Evolutionary conservation across 129 eudicot genomes (phyloP).

Genomic region (Solidago caesia): DNA sequence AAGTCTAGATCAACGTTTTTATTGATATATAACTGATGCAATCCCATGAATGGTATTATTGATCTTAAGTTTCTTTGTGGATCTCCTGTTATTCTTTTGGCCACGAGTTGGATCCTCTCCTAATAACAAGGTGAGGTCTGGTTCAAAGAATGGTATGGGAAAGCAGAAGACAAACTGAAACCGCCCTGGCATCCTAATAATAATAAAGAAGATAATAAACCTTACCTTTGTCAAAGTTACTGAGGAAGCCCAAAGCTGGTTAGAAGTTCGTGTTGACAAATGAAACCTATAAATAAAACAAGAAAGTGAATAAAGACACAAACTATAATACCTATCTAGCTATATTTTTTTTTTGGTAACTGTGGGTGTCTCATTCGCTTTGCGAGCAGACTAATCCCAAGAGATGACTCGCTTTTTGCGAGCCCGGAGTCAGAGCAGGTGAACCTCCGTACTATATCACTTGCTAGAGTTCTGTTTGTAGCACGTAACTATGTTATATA

Average conservation of each 20-base stretch:
- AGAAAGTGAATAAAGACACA: slow-evolving; percentile 5
- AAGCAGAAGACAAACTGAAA: too few species aligned
- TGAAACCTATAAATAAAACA: slow-evolving; percentile 61
- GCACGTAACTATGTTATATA: background rate
- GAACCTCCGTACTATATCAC: too few species aligned
- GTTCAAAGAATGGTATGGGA: background rate
- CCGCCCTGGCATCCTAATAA: background rate
- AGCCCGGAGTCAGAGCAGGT: too few species aligned
- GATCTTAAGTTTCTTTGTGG: background rate
- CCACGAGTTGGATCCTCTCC: too few species aligned
- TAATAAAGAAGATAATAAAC: background rate
- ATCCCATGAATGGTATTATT: background rate
- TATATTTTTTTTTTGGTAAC: too few species aligned
- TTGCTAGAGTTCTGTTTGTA: background rate
- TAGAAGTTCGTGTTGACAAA: slow-evolving; percentile 83
- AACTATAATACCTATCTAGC: background rate
- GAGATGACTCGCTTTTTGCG: too few species aligned
- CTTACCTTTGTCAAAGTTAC: slow-evolving; percentile 80
- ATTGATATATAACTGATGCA: background rate
- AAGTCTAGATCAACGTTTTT: background rate
- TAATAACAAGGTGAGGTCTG: too few species aligned
- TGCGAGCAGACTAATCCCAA: too few species aligned
- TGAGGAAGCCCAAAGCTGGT: slow-evolving; percentile 61
- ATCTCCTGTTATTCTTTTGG: too few species aligned
- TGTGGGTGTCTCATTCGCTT: too few species aligned